Percentiles rank a stretch among this genome's conserved stretches.
phyloP scores from a whole-genome alignment of 768 basidiomycete genomes.

The Suillus brevipes region DNA sequence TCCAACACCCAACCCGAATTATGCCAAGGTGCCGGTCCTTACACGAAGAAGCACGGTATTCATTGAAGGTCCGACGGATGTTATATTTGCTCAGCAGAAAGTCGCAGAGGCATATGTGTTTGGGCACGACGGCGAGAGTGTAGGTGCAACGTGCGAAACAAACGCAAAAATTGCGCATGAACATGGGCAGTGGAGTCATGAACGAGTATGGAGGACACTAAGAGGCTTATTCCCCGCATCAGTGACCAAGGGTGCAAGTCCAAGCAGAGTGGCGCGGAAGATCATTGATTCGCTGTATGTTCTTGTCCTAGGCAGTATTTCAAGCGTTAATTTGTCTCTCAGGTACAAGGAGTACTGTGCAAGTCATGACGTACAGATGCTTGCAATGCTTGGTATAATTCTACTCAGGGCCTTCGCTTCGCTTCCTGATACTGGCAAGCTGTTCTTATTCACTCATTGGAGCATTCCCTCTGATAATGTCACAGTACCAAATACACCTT shows the following conservation, averaged over 20 bases:
- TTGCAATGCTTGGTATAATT: constrained; percentile 74
- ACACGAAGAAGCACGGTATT: constrained; percentile 58
- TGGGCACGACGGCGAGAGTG: constrained; percentile 30
- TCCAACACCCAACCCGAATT: constrained; percentile 32
- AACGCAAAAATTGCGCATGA: constrained; percentile 63
- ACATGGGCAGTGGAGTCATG: constrained; percentile 67
- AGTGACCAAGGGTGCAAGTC: constrained; percentile 27
- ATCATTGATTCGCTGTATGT: constrained; percentile 53
- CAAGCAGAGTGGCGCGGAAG: constrained; percentile 30
- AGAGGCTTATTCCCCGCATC: constrained; percentile 45
- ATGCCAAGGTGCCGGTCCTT: constrained; percentile 38
- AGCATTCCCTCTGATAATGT: background rate
- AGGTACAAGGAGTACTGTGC: constrained; percentile 46
- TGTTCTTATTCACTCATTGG: background rate
- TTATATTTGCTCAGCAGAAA: constrained; percentile 48
- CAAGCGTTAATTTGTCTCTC: constrained; percentile 7
- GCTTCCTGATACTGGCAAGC: constrained; percentile 19
- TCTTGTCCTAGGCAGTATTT: constrained; percentile 1
- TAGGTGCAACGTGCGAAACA: constrained; percentile 51
- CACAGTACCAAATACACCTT: constrained; percentile 16
- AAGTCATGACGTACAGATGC: constrained; percentile 74
- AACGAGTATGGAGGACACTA: constrained; percentile 63
- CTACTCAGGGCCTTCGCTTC: constrained; percentile 49
- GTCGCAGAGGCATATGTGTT: constrained; percentile 69
- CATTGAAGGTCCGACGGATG: constrained; percentile 51